These are phyloP conservation scores for Pyrus pyrifolia DNA, from an alignment of 306 rosid species.

Conservation along the genomic window DNA sequence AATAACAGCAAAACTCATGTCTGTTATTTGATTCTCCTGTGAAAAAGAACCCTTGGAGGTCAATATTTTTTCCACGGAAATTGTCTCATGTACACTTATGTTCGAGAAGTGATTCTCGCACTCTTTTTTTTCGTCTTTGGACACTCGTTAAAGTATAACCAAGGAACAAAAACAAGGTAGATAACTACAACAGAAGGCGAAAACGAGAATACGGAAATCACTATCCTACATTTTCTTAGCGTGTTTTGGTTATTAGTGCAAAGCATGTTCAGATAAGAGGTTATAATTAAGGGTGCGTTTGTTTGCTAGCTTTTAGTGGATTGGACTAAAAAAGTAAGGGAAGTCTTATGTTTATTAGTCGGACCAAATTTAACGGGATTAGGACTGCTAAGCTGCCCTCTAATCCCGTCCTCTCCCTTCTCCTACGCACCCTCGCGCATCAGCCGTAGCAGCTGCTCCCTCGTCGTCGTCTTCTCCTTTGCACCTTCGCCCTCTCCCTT, in stretches of 20 bases:
- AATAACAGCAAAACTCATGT: constrained; percentile 13
- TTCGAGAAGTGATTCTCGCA: background rate
- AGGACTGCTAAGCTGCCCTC: too few relatives aligned
- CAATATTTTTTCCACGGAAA: constrained; percentile 59
- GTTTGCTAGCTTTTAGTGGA: too few relatives aligned
- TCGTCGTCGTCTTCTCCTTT: too few relatives aligned
- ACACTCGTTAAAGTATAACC: background rate
- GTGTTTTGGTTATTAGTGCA: constrained; percentile 34
- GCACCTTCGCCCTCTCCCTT: too few relatives aligned
- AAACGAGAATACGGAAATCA: background rate
- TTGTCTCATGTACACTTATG: constrained; percentile 62
- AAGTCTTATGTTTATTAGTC: too few relatives aligned
- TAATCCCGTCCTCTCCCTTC: too few relatives aligned
- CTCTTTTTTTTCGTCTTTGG: background rate
- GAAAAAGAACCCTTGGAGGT: constrained; percentile 44
- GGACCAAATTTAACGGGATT: too few relatives aligned
- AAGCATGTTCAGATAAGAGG: constrained; percentile 45
- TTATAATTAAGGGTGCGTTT: constrained; percentile 38
- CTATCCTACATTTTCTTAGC: constrained; percentile 8
- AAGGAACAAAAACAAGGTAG: too few relatives aligned
- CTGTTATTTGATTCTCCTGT: constrained; percentile 44
- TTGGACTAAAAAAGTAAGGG: too few relatives aligned
- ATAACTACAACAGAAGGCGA: too few relatives aligned
- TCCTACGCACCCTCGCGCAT: too few relatives aligned
- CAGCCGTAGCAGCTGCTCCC: too few relatives aligned